Evolutionary conservation across 1,139 yeast species (phyloP), one percentile per base, ranked within the genome.

Genomic region (Geotrichum aggregatum): DNA sequence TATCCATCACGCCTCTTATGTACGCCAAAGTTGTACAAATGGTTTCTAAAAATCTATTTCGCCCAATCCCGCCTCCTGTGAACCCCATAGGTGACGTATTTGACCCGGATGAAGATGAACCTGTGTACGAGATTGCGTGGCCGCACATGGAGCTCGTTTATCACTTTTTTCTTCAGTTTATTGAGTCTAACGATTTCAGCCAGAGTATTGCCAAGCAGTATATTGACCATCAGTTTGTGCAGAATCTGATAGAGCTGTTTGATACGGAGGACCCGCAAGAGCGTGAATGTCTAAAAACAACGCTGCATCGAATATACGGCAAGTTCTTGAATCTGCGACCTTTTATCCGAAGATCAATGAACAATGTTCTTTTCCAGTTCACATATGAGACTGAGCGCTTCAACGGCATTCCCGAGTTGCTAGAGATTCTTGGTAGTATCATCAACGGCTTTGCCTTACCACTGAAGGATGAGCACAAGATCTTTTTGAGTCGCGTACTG

Each of bases 41-140:
- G 98, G 94, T 91, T 70, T 84, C 83, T 63, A 80, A 78, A 58
- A 92, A 92, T 70, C 76, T 92, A 52, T 89, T 92, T 69, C 80
- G 99, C 65, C 96, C 98, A 31, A 88, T 92, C 44, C 98, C 98
- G 2, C 98, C 99, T 0, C 98, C 98, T 1, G 96, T 91, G 42
- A 92, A 94, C 67, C 98, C 98, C 3, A 79, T 91, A 40, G 98
- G 98, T 36, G 98, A 94, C 58, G 78, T 92, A 28, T 94, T 80
- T 68, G 98, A 94, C 64, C 98, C 99, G 0, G 98, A 92, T 72
- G 99, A 92, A 71, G 98, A 92, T 71, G 99, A 92, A 70, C 98
- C 98, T 1, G 95, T 92, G 41, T 82, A 83, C 64, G 98, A 94
- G 67, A 81, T 92, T 57, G 92, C 98, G 4, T 92, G 99, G 99